These are phyloP conservation scores for Mastigamoeba balamuthi DNA, from an alignment of 78 protist genomes.

Conservation along the genomic window DNA sequence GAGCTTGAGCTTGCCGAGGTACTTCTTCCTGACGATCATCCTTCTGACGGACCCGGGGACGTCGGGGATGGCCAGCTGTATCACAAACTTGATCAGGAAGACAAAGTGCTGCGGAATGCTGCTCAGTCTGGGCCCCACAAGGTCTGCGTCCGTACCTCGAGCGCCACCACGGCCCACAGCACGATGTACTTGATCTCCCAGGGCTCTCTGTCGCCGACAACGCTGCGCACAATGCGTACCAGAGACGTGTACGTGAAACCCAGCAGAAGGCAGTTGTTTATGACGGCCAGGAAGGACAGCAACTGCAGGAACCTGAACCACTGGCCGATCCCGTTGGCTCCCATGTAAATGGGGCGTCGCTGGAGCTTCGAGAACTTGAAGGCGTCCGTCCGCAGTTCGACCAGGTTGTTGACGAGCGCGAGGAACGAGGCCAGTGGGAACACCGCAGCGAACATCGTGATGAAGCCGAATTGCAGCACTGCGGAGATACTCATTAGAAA, in stretches of 20 bases:
- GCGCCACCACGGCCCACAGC: too few relatives aligned
- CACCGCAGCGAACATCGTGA: conserved; percentile 29
- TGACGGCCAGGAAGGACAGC: too few relatives aligned
- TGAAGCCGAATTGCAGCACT: conserved; percentile 19
- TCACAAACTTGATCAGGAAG: neutral
- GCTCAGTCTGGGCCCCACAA: too few relatives aligned
- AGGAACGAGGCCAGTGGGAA: conserved; percentile 36
- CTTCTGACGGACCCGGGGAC: neutral
- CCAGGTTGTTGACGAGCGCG: conserved; percentile 32
- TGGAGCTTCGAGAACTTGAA: neutral
- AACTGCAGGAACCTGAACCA: too few relatives aligned
- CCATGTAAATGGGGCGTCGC: conserved; percentile 15
- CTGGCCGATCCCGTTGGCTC: neutral
- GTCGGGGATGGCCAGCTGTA: neutral
- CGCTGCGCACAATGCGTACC: too few relatives aligned
- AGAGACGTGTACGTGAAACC: too few relatives aligned
- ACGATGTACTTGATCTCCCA: too few relatives aligned
- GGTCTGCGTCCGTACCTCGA: too few relatives aligned
- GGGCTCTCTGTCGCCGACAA: too few relatives aligned
- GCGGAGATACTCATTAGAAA: too few relatives aligned
- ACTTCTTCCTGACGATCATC: neutral
- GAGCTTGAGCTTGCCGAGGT: too few relatives aligned
- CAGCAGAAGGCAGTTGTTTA: too few relatives aligned
- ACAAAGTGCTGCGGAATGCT: neutral
- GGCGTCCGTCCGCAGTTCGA: conserved; percentile 40